Evolutionary conservation across 352 stramenopile genomes (phyloP).

Genomic region (Pythium aphanidermatum): DNA sequence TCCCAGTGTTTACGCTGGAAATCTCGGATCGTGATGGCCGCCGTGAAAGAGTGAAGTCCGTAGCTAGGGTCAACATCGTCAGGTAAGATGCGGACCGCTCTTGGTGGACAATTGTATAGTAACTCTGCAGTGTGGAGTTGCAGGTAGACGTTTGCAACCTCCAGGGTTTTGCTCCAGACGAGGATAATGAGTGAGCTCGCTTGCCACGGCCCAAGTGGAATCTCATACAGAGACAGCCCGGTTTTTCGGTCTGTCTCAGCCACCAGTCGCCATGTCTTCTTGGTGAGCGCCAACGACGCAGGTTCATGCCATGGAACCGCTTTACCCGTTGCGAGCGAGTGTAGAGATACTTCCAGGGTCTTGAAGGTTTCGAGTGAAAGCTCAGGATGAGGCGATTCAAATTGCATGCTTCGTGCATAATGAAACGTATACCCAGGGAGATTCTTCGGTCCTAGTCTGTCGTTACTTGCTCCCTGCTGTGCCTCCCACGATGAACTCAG

Average conservation of each 20-base stretch:
- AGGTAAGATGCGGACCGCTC: conserved; percentile 22
- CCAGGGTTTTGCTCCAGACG: conserved; percentile 34
- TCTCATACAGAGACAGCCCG: conserved; percentile 44
- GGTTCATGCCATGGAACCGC: conserved; percentile 7
- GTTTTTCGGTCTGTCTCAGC: conserved; percentile 32
- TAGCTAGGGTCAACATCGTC: conserved; percentile 37
- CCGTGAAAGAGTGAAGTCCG: conserved; percentile 42
- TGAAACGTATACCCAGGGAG: conserved; percentile 5
- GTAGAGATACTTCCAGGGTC: conserved; percentile 13
- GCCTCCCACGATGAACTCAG: conserved; percentile 12
- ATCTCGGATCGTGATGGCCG: conserved; percentile 37
- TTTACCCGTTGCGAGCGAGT: conserved; percentile 12
- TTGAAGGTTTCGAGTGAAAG: conserved; percentile 16
- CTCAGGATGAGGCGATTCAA: neutral
- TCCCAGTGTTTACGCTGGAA: conserved; percentile 44
- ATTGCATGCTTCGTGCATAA: conserved; percentile 11
- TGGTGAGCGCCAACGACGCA: conserved; percentile 3
- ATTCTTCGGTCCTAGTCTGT: neutral
- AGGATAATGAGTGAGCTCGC: conserved; percentile 43
- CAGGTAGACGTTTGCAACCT: conserved; percentile 42
- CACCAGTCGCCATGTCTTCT: conserved; percentile 33
- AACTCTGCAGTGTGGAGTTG: conserved; percentile 43
- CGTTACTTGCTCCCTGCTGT: conserved; percentile 9
- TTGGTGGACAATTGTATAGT: conserved; percentile 31
- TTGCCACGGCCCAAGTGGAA: conserved; percentile 30